phyloP scores from a whole-genome alignment of 164 flowering plant species.

The Tetrastigma voinierianum region DNA sequence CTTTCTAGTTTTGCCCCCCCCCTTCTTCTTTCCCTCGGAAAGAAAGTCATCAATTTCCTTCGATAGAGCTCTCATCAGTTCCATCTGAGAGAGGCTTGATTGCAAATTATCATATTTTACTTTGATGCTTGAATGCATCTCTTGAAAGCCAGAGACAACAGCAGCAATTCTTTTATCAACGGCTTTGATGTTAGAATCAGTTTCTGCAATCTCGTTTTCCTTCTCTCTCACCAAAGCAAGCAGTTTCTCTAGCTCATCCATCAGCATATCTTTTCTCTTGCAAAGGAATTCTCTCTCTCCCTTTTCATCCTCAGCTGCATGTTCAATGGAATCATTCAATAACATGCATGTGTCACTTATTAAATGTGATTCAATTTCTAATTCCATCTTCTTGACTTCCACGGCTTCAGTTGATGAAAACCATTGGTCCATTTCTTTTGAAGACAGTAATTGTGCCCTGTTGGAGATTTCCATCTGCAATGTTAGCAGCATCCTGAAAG shows the following conservation, averaged over 20 bases:
- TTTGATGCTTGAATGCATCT: conserved; percentile 40
- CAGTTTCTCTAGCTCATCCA: too few relatives aligned
- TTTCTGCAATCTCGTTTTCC: too few relatives aligned
- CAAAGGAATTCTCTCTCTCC: too few relatives aligned
- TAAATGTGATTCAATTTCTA: conserved; percentile 56
- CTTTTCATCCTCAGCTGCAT: conserved; percentile 40
- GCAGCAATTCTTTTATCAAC: conserved; percentile 54
- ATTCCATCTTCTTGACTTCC: conserved; percentile 58
- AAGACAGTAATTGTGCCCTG: conserved; percentile 37
- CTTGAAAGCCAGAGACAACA: conserved; percentile 51
- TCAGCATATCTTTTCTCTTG: too few relatives aligned
- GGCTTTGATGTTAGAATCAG: conserved; percentile 41
- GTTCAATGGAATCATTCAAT: conserved; percentile 43
- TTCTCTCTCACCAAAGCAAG: conserved; percentile 59
- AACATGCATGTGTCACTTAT: conserved; percentile 45
- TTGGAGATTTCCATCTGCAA: conserved; percentile 41
- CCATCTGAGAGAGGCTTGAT: conserved; percentile 36
- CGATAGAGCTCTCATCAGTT: conserved; percentile 34
- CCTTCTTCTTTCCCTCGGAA: conserved; percentile 40
- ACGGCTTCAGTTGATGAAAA: conserved; percentile 48
- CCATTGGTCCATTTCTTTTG: conserved; percentile 61
- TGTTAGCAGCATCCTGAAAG: conserved; percentile 50
- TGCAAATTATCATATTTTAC: conserved; percentile 37
- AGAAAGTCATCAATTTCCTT: conserved; percentile 47
- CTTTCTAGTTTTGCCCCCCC: conserved; percentile 42